Base-by-base conservation (phyloP, 2,329 filamentous ascomycete genomes). In the Ilyonectria sp. region DNA sequence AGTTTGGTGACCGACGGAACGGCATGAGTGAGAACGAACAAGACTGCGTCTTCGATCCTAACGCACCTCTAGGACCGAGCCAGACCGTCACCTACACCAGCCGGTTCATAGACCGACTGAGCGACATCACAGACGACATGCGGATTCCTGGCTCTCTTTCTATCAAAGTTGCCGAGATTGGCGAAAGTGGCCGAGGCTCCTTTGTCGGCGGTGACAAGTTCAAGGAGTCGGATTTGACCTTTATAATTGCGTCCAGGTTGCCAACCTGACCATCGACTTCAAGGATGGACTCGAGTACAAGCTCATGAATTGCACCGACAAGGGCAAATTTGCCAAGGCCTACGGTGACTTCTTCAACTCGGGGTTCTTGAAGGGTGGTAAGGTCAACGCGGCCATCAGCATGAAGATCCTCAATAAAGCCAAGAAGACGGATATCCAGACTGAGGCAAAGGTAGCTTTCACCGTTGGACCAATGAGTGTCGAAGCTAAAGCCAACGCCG, bases 261-360 rank as follows among this genome's bases (percentile, higher is more conserved):
- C 65, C 35, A 65, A 57, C 23, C 31, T 65, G 29, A 63, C 29
- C 3, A 52, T 31, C 2, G 63, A 49, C 9, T 6, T 72, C 7
- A 53, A 59, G 23, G 62, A 58, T 10, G 29, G 37, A 15, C 3
- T 17, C 2, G 29, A 61, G 5, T 63, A 53, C 23, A 43, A 54
- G n/a, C 17, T 10, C 29, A 44, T 3, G 29, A 19, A 2, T 43
- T 23, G 5, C 23, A 44, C 61, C 0, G 7, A 60, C 7, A 21
- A 17, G 0, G 17, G n/a, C 1, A 26, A 57, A 1, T 70, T 71
- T 23, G 37, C 26, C 3, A 35, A 60, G 0, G 29, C 44, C 0
- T 71, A 47, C 21, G 70, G 69, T 1, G 54, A 68, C 26, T 40
- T 53, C 23, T 66, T 61, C 21, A 66, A 66, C 37, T 68, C 66